Conservation (phyloP, 1,284 basidiomycete species). For the Ustilago sp. region DNA sequence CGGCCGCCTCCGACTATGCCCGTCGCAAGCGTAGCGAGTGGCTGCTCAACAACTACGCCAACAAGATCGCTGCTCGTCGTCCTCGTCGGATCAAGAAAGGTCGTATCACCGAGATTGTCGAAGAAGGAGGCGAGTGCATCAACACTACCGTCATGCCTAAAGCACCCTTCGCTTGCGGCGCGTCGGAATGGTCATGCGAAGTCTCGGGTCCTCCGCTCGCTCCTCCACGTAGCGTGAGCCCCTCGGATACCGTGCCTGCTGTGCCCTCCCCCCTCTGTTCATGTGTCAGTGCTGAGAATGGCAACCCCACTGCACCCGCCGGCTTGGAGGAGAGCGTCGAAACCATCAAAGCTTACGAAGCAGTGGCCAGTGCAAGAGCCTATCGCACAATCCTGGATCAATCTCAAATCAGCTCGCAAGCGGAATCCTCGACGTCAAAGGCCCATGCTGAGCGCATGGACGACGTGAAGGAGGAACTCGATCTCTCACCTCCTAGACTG, state of each 20-base stretch:
- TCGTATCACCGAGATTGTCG: constrained; percentile 62
- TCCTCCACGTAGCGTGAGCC: constrained; percentile 51
- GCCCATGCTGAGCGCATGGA: not conserved
- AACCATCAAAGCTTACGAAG: constrained; percentile 33
- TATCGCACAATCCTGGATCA: not conserved
- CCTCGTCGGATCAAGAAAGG: constrained; percentile 57
- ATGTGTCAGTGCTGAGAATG: constrained; percentile 44
- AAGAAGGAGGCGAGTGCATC: constrained; percentile 57
- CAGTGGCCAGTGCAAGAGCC: not conserved
- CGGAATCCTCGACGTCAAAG: not conserved
- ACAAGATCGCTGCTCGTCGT: constrained; percentile 47
- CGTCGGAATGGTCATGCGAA: constrained; percentile 52
- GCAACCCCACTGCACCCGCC: not conserved
- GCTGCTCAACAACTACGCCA: constrained; percentile 54
- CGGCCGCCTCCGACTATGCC: constrained; percentile 49
- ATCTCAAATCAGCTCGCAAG: not conserved
- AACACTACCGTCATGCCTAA: constrained; percentile 54
- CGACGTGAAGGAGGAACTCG: not conserved
- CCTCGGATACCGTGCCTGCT: constrained; percentile 62
- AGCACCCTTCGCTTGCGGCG: constrained; percentile 17
- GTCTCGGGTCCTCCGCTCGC: constrained; percentile 53
- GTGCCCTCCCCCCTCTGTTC: constrained; percentile 63
- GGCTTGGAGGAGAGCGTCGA: constrained; percentile 54
- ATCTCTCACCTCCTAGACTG: constrained; percentile 31
- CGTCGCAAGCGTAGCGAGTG: constrained; percentile 55